A percentile compares a stretch with the other conserved stretches of the same genome.
These are phyloP conservation scores for Fusarium austroafricanum DNA, from an alignment of 2,329 filamentous ascomycete species.

Conservation along the genomic window DNA sequence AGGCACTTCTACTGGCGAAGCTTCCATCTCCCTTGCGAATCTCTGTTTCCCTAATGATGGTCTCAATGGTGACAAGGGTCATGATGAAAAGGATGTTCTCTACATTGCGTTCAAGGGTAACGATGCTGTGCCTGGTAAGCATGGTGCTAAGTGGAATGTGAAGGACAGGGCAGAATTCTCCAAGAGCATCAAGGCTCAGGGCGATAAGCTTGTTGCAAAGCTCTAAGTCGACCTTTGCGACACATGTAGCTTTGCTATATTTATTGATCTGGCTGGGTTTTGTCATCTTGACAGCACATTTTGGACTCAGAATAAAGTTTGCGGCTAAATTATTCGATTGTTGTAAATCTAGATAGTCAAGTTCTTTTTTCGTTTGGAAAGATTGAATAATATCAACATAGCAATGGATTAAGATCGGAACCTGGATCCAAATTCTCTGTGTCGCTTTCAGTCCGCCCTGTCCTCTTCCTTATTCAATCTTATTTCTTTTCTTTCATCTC, in stretches of 20 bases:
- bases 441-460: too few species aligned
- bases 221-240: not conserved
- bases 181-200: not conserved
- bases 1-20: constrained; percentile 61
- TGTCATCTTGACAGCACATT: too few species aligned
- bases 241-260: not conserved
- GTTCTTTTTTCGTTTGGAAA: too few species aligned
- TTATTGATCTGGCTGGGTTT: too few species aligned
- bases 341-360: too few species aligned
- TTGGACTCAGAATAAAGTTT: too few species aligned
- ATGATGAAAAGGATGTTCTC: constrained; percentile 66
- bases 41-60: constrained; percentile 61
- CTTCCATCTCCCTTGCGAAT: constrained; percentile 64
- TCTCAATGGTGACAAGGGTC: constrained; percentile 58
- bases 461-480: too few species aligned
- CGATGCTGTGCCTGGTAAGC: constrained; percentile 64
- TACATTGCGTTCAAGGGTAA: constrained; percentile 68
- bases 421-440: too few species aligned
- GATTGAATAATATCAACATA: too few species aligned
- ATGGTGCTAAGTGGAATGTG: constrained; percentile 64
- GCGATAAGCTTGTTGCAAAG: not conserved
- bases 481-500: too few species aligned
- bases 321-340: too few species aligned
- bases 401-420: too few species aligned
- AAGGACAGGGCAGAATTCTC: constrained; percentile 56